Base-by-base conservation (phyloP, 371 early-diverging fungal species). In the Zychaea mexicana region DNA sequence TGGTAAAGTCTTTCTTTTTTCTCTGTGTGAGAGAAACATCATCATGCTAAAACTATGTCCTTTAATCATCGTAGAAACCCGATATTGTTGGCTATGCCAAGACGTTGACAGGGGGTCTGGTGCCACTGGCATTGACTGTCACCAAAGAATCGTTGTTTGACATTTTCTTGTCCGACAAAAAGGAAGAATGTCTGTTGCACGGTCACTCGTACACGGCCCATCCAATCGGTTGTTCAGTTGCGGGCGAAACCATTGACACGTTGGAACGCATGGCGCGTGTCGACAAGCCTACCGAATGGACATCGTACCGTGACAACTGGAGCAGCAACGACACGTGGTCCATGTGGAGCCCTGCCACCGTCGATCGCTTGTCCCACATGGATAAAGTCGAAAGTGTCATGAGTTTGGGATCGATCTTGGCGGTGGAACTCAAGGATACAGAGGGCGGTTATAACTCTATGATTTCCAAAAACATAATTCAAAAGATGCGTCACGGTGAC, bases 161-260 rank as follows among this genome's bases (percentile, higher is more conserved):
- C 28, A 73, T 74, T 26, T 93, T 94, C 66, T 70, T 83, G 42
- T 86, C 87, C n/a, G 72, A 83, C 26, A 76, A 74, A 46, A 92
- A 91, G 67, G 75, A 86, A 2, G 89, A 91, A 45, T 91, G 91
- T 47, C 71, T 93, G 38, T 71, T 94, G 19, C 94, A 93, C 62
- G 93, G 93, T 3, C 94, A 93, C 70, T 90, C 89, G 19, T 93
- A 91, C 73, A 93, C 93, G 24, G 93, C 91, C n/a, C 91, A 93
- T 66, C 93, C 94, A 2, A 87, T 92, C 65, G 94, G 92, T 12
- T 92, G 92, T 67, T 75, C 84, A 1, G 92, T 92, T 7, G 93
- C 92, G 15, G 77, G 81, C 24, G 79, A 81, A 26, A 80, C 86
- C 8, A 76, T 92, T 46, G 78, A 87, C 33, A 79, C 65, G 27